These are phyloP conservation scores for Chondrostereum purpureum DNA, from an alignment of 1,284 basidiomycete species.

Conservation along the genomic window DNA sequence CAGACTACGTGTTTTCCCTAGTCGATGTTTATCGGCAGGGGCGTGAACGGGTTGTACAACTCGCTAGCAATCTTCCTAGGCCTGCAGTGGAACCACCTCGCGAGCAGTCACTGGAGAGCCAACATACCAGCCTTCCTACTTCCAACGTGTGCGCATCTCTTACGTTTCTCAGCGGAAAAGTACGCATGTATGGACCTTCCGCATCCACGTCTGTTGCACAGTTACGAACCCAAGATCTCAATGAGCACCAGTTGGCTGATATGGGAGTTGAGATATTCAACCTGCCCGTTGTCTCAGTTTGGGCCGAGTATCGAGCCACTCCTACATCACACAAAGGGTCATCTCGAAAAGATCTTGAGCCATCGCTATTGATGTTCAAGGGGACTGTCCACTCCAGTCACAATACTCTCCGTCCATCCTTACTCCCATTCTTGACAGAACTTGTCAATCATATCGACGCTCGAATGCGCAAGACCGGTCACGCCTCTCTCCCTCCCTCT, in stretches of 20 bases:
- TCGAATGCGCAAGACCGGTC: conserved; percentile 43
- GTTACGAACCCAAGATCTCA: conserved; percentile 32
- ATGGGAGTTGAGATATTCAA: conserved; percentile 58
- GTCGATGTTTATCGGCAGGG: conserved; percentile 83
- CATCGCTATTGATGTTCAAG: conserved; percentile 66
- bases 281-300: conserved; percentile 78
- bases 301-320: conserved; percentile 72
- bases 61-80: conserved; percentile 46
- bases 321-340: conserved; percentile 33
- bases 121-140: conserved; percentile 32
- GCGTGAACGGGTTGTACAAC: conserved; percentile 65
- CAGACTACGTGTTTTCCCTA: conserved; percentile 73
- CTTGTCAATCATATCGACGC: conserved; percentile 58
- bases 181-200: conserved; percentile 54
- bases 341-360: conserved; percentile 27
- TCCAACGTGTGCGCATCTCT: conserved; percentile 70
- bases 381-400: conserved; percentile 80
- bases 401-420: conserved; percentile 73
- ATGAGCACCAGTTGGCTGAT: conserved; percentile 41
- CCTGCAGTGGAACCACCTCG: neutral
- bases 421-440: conserved; percentile 80
- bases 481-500: conserved; percentile 17
- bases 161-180: conserved; percentile 75
- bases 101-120: conserved; percentile 18
- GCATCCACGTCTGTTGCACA: conserved; percentile 31